Base-by-base conservation (phyloP, 805 yeast genomes). In the Limtongia smithiae region DNA sequence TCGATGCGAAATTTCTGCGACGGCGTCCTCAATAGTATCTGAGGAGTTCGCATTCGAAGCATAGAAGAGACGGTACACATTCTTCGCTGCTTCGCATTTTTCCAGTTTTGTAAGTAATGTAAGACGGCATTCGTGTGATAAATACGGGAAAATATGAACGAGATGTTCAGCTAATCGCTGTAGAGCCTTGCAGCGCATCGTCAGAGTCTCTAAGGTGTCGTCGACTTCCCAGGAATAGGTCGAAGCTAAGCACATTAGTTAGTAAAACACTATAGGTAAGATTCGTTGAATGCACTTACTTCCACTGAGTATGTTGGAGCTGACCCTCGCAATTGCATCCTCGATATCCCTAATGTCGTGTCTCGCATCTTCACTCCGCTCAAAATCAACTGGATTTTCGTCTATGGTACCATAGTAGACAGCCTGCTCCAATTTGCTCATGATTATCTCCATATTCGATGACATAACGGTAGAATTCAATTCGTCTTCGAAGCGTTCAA, bases 371-470 rank as follows among this genome's bases (percentile, higher is more conserved):
- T 63, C 60, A 32, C 57, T 48, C n/a, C 66, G 75, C 61, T 65
- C 71, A 54, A 81, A 78, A 21, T 72, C 71, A 17, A 81, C 62
- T 5, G 82, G 81, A 50, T 39, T 51, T 34, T 65, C 61, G 1
- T 61, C 60, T 4, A 67, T 57, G 8, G 64, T 67, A 1, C 79
- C 75, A 54, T 79, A 85, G 60, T 82, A 83, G 1, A 90, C 78
- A 0, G 90, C 95, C 66, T 90, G 97, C 57, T 84, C 93, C 20
- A 91, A 78, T 59, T 82, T 90, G 0, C 87, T 77, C 62, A 82
- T 82, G 30, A 85, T 71, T 40, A 81, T 72, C 3, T 72, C 56
- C 4, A 40, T 32, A 37, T 31, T 33, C 7, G 61, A 58, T 4
- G 25, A 36, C 7, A 43, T 50, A 28, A 37, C 40, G 8, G 33